Base-by-base conservation (phyloP, 2,329 filamentous ascomycete species). In the Alternaria novae-zelandiae region DNA sequence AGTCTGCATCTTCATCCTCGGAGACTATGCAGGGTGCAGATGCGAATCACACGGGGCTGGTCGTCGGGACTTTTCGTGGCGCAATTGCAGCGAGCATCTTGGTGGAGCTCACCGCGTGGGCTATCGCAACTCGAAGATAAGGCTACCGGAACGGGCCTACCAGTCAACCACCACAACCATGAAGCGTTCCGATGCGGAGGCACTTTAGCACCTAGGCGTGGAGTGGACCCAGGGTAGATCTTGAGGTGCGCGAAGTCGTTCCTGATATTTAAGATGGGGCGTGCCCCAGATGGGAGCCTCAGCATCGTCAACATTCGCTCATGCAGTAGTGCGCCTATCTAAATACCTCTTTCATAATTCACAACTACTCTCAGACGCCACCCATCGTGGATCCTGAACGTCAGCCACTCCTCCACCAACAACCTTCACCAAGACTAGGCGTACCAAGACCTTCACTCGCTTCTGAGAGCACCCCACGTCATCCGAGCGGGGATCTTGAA, bases 401-500 rank as follows among this genome's bases (percentile, higher is more conserved):
- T 20, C 59, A 74, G 56, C 74, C 73, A 64, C 70, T 75, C 55
- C 64, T 78, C 57, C 63, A 57, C 30, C 58, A 49, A 13, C 59
- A 68, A 64, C 57, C 67, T 28, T 61, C 46, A 32, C 51, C 53
- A 63, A 47, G 53, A 51, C 61, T 54, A 69, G 65, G 61, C 67
- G 54, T 62, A 64, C 41, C 62, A 26, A 65, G 60, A 54, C 68
- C 69, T 67, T 65, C 67, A 66, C 46, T 55, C 49, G 53, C 54
- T 60, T 64, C 61, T 45, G 53, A 54, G 45, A 66, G 44, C 32
- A 56, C 60, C 61, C 68, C 74, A 77, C 75, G 74, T 76, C 74
- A 78, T 76, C 60, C 54, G 55, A 66, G 68, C 72, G 61, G 68
- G 70, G 67, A 70, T 70, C 65, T 64, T 56, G 55, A 63, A 61